Percentiles rank a stretch among this genome's conserved stretches.
These are phyloP conservation scores for Penicillium ucsense DNA, from an alignment of 495 filamentous ascomycete species.

Conservation along the genomic window DNA sequence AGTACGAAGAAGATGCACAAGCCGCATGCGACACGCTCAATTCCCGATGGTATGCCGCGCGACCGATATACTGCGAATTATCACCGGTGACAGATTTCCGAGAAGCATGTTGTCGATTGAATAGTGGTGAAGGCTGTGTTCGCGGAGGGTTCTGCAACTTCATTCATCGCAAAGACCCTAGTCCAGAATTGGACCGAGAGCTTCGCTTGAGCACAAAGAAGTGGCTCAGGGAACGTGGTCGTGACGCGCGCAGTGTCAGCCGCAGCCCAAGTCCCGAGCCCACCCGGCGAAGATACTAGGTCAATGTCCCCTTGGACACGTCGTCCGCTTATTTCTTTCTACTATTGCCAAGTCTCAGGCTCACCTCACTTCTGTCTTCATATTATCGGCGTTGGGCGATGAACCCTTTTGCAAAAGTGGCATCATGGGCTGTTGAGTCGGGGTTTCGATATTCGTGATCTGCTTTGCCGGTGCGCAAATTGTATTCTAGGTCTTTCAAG, in stretches of 20 bases:
- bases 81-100: conserved; percentile 96
- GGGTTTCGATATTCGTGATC: conserved; percentile 7
- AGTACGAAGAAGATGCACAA: conserved; percentile 97
- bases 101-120: conserved; percentile 93
- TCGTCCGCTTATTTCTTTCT: conserved; percentile 3
- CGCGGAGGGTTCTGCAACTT: conserved; percentile 98
- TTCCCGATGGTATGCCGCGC: conserved; percentile 90
- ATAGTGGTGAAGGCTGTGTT: conserved; percentile 91
- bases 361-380: conserved; percentile 3
- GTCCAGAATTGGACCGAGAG: conserved; percentile 78
- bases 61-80: conserved; percentile 96
- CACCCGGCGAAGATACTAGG: conserved; percentile 55
- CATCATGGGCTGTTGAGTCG: neutral
- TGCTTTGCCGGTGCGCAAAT: conserved; percentile 13
- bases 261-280: conserved; percentile 71
- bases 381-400: conserved; percentile 23
- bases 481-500: conserved; percentile 11
- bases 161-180: conserved; percentile 93
- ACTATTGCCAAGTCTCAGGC: conserved; percentile 6
- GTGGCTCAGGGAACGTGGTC: conserved; percentile 79
- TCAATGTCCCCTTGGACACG: neutral
- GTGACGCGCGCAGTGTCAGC: conserved; percentile 73
- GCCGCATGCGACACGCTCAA: conserved; percentile 89
- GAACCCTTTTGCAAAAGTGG: conserved; percentile 11
- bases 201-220: conserved; percentile 85